phyloP scores from a whole-genome alignment of 2,329 filamentous ascomycete species.

The Ilyonectria mors-panacis region DNA sequence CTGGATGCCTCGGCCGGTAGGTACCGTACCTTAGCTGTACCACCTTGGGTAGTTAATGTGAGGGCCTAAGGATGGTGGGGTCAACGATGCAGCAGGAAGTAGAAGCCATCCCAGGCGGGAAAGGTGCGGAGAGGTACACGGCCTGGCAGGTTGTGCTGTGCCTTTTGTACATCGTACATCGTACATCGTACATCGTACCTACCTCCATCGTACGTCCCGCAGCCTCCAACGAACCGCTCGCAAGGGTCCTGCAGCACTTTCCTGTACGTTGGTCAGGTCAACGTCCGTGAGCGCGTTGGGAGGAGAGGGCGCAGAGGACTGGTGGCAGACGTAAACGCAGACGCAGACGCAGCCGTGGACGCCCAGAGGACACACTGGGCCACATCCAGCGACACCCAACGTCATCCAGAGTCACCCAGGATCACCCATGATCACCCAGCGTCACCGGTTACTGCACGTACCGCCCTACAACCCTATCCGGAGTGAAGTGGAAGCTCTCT shows the following conservation, averaged over 20 bases:
- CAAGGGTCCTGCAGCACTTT: not conserved
- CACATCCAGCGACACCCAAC: not conserved
- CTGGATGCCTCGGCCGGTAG: not conserved
- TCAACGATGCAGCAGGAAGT: not conserved
- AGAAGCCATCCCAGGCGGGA: slow-evolving; percentile 1
- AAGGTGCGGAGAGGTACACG: not conserved
- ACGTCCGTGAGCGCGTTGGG: not conserved
- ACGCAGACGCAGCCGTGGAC: not conserved
- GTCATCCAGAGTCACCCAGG: not conserved
- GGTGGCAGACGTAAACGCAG: not conserved
- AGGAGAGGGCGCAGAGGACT: not conserved
- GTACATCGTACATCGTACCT: slow-evolving; percentile 3
- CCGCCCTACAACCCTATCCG: not conserved
- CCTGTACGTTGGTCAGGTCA: not conserved
- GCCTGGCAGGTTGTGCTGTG: slow-evolving; percentile 1
- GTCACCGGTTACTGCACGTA: not conserved
- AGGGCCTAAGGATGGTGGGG: slow-evolving; percentile 5
- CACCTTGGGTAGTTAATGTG: not conserved
- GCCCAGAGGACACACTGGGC: not conserved
- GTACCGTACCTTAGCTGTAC: not conserved
- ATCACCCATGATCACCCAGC: not conserved
- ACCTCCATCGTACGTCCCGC: slow-evolving; percentile 7
- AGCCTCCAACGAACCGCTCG: slow-evolving; percentile 2
- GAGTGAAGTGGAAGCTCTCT: slow-evolving; percentile 3
- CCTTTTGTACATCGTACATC: slow-evolving; percentile 2